These are phyloP conservation scores for Trichosporon asahii DNA, from an alignment of 1,284 basidiomycete species.

Conservation along the genomic window DNA sequence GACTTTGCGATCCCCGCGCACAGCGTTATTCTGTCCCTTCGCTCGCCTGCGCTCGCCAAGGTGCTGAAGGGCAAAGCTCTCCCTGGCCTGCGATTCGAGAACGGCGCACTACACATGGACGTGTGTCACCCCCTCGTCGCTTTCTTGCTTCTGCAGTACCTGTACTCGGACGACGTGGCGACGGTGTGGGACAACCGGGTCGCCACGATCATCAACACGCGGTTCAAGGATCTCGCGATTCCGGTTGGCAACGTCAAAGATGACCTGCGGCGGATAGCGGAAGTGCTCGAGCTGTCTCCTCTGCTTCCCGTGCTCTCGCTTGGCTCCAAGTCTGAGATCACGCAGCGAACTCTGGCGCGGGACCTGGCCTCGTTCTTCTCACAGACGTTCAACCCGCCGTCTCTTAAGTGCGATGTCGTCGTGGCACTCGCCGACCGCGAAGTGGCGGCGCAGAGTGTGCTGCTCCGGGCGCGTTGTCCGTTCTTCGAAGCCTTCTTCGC, in stretches of 20 bases:
- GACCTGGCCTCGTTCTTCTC: slow-evolving; percentile 52
- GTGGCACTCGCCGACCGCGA: slow-evolving; percentile 68
- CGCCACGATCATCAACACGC: slow-evolving; percentile 55
- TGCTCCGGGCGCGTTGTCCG: slow-evolving; percentile 76
- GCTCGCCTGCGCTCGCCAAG: slow-evolving; percentile 31
- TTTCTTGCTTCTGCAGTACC: slow-evolving; percentile 75
- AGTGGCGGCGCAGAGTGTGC: slow-evolving; percentile 66
- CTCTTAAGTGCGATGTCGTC: slow-evolving; percentile 61
- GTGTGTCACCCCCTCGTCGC: slow-evolving; percentile 57
- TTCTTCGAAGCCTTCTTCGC: slow-evolving; percentile 87
- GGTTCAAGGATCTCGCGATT: slow-evolving; percentile 54
- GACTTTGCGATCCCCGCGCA: slow-evolving; percentile 47
- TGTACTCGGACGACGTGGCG: slow-evolving; percentile 81
- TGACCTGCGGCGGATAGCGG: slow-evolving; percentile 61
- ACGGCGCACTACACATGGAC: slow-evolving; percentile 18
- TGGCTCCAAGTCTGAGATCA: slow-evolving; percentile 41
- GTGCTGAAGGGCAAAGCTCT: slow-evolving; percentile 27
- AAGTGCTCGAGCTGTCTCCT: slow-evolving; percentile 55
- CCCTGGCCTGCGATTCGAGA: slow-evolving; percentile 14
- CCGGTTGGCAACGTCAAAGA: slow-evolving; percentile 59
- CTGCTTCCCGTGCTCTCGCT: slow-evolving; percentile 41
- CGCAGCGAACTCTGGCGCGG: slow-evolving; percentile 33
- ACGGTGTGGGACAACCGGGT: slow-evolving; percentile 83
- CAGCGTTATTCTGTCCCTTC: slow-evolving; percentile 38
- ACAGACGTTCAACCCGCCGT: slow-evolving; percentile 37